A percentile compares a stretch with the other conserved stretches of the same genome.
Conservation (phyloP, 1,284 basidiomycete genomes). For the Takashimella koratensis region DNA sequence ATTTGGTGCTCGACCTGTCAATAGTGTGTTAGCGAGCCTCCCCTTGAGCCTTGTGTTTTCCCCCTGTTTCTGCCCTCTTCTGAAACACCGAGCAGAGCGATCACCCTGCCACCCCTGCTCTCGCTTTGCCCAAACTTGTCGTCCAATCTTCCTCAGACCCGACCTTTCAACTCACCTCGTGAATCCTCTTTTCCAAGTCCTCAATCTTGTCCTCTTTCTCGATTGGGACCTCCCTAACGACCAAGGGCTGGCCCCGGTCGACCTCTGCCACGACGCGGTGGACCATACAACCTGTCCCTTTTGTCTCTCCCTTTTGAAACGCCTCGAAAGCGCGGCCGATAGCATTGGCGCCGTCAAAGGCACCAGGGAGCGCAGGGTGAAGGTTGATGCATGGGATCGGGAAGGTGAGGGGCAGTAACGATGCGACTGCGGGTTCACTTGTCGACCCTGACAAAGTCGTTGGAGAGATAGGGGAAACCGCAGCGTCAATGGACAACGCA, state of each 20-base stretch:
- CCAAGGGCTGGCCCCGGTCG: conserved; percentile 81
- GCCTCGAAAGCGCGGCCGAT: conserved; percentile 87
- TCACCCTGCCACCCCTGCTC: background rate
- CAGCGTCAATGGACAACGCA: background rate
- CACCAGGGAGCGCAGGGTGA: conserved; percentile 90
- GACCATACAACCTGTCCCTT: conserved; percentile 83
- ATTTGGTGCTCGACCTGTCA: conserved; percentile 73
- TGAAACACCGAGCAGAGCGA: background rate
- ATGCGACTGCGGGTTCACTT: background rate
- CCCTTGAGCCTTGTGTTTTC: too few species aligned
- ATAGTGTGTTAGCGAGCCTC: too few species aligned
- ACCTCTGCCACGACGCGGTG: conserved; percentile 92
- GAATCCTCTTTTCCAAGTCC: conserved; percentile 73
- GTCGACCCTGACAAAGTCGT: background rate
- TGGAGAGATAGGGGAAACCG: background rate
- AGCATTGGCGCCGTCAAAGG: conserved; percentile 89
- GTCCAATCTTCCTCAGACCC: conserved; percentile 52
- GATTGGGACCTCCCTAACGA: conserved; percentile 76
- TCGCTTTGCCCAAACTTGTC: background rate
- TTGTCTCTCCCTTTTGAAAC: conserved; percentile 74
- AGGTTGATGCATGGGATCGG: conserved; percentile 89
- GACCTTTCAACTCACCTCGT: conserved; percentile 54
- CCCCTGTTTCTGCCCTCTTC: too few species aligned
- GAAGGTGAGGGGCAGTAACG: conserved; percentile 30
- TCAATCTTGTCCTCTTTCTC: conserved; percentile 68